Base-by-base conservation (phyloP, 2,329 filamentous ascomycete species). In the Colletotrichum tabaci region DNA sequence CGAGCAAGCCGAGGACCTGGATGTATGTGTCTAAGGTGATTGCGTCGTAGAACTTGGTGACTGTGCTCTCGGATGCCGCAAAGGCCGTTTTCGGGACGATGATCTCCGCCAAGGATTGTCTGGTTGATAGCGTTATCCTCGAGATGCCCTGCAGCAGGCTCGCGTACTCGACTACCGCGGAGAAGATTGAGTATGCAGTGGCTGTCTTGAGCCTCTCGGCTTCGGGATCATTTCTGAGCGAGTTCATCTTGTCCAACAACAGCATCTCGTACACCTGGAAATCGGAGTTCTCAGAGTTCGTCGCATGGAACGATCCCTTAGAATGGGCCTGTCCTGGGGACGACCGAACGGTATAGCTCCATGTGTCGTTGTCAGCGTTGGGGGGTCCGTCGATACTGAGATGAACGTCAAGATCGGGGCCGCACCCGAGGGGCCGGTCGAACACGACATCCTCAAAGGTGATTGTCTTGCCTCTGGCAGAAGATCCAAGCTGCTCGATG, bases 21-120 rank as follows among this genome's bases (percentile, higher is more conserved):
- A 76, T 73, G 55, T 75, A 76, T 1, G 71, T 74, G 35, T 76
- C 75, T n/a, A 75, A 46, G 2, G 72, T 65, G 50, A 76, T 70
- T 35, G 75, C 73, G 30, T 76, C 74, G 40, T 67, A 75, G 23
- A 60, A 74, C 3, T 69, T 63, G 0, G 66, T 57, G 4, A 75
- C 74, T 0, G 66, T 72, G 61, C 72, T 74, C 42, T 75, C 74
- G 3, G 60, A 64, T 23, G 61, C 42, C 0, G 47, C 46, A 15
- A 55, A 52, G 49, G n/a, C 16, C 21, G 49, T 26, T 9, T 52
- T 52, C 2, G 49, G 49, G 3, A 52, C 49, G 9, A 12, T 52
- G 5, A 52, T 26, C n/a, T 23, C 8, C 21, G 49, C 49, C 21
- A 52, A 2, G 2, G 49, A 9, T 4, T 52, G n/a, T 8, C 9